Base-by-base conservation (phyloP, 176 grass and related monocot genomes). In the Paspalum notatum region DNA sequence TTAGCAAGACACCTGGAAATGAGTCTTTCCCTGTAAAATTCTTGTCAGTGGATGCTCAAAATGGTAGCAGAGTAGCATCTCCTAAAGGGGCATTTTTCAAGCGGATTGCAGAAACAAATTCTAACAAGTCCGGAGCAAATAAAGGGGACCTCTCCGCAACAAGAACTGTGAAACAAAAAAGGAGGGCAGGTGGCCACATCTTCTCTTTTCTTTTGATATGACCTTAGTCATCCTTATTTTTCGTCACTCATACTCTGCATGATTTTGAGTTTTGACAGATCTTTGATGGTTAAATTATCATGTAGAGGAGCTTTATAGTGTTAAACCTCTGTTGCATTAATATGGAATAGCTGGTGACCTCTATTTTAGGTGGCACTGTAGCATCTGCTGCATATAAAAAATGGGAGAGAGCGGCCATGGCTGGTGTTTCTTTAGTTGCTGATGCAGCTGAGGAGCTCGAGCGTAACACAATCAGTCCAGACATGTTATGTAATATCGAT, bases 391-490 rank as follows among this genome's bases (percentile, higher is more conserved):
- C 90, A 62, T 99, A 95, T 82, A 99, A 87, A 71, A 95, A 88
- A 86, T 99, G 92, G 96, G 96, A 99, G 85, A 93, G 77, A 84
- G 93, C 96, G 57, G 92, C 96, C 68, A 99, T 95, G 54, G 96
- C 93, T 63, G 96, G 96, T 77, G 93, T 99, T 85, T 95, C 96
- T 67, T 94, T 99, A 75, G 96, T 99, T 86, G 96, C 96, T 88
- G 96, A 99, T 91, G 96, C 96, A 58, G 96, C 96, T 80, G 96
- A 99, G 81, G 88, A 99, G 68, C 88, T 99, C 12, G 93, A 99
- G 69, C 84, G 90, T 79, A 86, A 71, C n/a, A 74, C 77, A 41
- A 37, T 61, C 48, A 77, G 65, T 41, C 59, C 37, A 1, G 68
- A 21, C 74, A 62, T 80, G 15, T 78, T 64, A 15, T 83, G 77